Evolutionary conservation across 1,284 basidiomycete species (phyloP), one percentile per base, ranked within the genome.

Genomic region (Earliella scabrosa): DNA sequence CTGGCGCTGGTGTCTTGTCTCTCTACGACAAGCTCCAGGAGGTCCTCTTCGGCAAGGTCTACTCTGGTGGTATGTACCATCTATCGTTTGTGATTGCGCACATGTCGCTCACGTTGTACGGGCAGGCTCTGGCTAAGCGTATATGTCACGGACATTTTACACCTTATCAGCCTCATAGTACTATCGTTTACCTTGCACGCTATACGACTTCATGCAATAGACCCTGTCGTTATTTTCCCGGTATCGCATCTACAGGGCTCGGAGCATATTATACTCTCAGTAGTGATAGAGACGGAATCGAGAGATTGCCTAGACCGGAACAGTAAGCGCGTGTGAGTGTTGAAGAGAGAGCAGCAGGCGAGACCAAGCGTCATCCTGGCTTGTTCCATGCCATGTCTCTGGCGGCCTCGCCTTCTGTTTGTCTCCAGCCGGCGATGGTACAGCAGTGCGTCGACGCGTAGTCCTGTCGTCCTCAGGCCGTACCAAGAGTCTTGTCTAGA

Each of bases 1-100:
- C 95, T 71, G 95, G 95, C 81, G 95, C 95, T 77, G 95, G 95
- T 93, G 95, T 97, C 65, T 78, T 97, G 71, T 95, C 95, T 39
- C 81, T 96, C 60, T 95, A 95, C 77, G 93, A 97, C 86, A 92
- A 95, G 80, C 86, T 96, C 73, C 95, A 97, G 77, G 77, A 89
- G 72, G 72, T 95, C 68, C 78, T 95, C 81, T 96, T 96, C 79
- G 94, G 94, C 86, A 96, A 95, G 86, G 94, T 95, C 77, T 96
- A 95, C 88, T 88, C 92, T 68, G 93, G 91, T 81, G 79, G 76
- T 75, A 66, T 24, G 72, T 70, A 39, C 18, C 21, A 44, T 24
- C 35, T 16, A 14, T 21, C 18, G 34, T 13, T 24, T 24, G 11
- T 24, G 5, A 23, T 14, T 48, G 0, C 23, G 32, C 21, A 2